phyloP scores from a whole-genome alignment of 768 basidiomycete genomes.

The Suillus lakei region DNA sequence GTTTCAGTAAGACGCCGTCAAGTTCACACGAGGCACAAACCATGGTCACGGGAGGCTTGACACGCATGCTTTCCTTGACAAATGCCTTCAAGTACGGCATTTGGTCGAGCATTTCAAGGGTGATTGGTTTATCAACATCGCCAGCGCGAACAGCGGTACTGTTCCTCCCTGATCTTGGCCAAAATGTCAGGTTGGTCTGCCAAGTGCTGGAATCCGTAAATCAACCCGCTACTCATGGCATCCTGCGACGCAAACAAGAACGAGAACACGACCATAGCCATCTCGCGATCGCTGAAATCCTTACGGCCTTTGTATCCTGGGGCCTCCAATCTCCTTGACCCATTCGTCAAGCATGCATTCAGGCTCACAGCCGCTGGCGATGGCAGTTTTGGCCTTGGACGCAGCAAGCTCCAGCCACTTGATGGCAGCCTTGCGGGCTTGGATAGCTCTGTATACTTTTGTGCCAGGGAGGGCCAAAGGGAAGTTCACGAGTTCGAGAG shows the following conservation, averaged over 20 bases:
- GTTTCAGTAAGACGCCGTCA: constrained; percentile 11
- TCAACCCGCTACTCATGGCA: constrained; percentile 96
- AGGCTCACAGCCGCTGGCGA: constrained; percentile 81
- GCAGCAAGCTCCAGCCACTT: constrained; percentile 83
- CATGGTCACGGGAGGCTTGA: constrained; percentile 97
- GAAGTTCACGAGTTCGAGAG: constrained; percentile 98
- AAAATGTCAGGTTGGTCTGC: constrained; percentile 91
- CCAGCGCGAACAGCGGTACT: constrained; percentile 81
- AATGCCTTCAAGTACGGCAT: constrained; percentile 94
- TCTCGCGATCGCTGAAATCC: constrained; percentile 92
- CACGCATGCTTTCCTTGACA: constrained; percentile 90
- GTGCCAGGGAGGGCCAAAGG: constrained; percentile 94
- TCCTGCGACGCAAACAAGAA: constrained; percentile 98
- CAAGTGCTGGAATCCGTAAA: constrained; percentile 95
- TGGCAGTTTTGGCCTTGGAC: constrained; percentile 74
- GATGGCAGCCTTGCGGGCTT: constrained; percentile 87
- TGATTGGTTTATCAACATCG: constrained; percentile 75
- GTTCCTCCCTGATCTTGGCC: constrained; percentile 90
- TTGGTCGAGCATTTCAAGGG: constrained; percentile 86
- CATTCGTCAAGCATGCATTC: constrained; percentile 94
- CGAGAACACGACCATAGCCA: constrained; percentile 95
- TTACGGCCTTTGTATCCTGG: constrained; percentile 72
- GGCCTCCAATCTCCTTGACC: constrained; percentile 73
- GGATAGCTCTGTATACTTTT: constrained; percentile 92
- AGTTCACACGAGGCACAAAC: constrained; percentile 42